phyloP scores from a whole-genome alignment of 1,284 basidiomycete genomes.

The Quambalaria eucalypti region DNA sequence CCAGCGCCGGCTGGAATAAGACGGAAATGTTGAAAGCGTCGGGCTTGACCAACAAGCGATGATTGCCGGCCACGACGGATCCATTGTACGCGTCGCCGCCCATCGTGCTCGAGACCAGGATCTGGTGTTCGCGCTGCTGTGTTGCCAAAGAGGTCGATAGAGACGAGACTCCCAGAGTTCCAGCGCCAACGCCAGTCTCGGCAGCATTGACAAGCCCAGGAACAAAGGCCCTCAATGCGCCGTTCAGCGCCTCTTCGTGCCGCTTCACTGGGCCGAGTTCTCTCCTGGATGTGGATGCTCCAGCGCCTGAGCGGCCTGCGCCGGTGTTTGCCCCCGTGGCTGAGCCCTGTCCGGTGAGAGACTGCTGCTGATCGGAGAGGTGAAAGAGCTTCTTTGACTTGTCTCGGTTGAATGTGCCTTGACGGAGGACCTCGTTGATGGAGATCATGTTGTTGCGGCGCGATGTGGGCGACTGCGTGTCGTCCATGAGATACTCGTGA shows the following conservation, averaged over 20 bases:
- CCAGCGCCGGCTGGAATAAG: slow-evolving; percentile 82
- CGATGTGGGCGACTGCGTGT: slow-evolving; percentile 66
- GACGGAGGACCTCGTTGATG: slow-evolving; percentile 75
- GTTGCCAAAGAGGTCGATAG: slow-evolving; percentile 1
- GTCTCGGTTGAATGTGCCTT: slow-evolving; percentile 30
- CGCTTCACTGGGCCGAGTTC: slow-evolving; percentile 54
- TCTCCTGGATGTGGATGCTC: slow-evolving; percentile 50
- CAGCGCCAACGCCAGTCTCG: slow-evolving; percentile 8
- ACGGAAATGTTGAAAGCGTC: slow-evolving; percentile 92
- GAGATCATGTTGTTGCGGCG: slow-evolving; percentile 73
- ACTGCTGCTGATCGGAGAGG: slow-evolving; percentile 78
- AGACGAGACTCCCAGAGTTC: background rate
- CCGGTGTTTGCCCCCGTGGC: background rate
- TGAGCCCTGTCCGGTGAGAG: background rate
- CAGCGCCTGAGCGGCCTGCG: no score
- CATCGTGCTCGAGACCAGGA: slow-evolving; percentile 7
- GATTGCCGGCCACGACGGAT: slow-evolving; percentile 54
- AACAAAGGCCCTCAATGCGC: slow-evolving; percentile 77
- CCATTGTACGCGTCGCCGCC: no score
- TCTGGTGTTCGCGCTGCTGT: slow-evolving; percentile 4
- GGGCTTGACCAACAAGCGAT: slow-evolving; percentile 75
- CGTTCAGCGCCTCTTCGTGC: slow-evolving; percentile 77
- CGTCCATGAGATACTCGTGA: slow-evolving; percentile 82
- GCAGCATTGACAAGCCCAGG: slow-evolving; percentile 66
- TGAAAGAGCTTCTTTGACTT: slow-evolving; percentile 60